Evolutionary conservation across 345 rosid genomes (phyloP), one percentile per base, ranked within the genome.

Genomic region (Gossypium herbaceum): DNA sequence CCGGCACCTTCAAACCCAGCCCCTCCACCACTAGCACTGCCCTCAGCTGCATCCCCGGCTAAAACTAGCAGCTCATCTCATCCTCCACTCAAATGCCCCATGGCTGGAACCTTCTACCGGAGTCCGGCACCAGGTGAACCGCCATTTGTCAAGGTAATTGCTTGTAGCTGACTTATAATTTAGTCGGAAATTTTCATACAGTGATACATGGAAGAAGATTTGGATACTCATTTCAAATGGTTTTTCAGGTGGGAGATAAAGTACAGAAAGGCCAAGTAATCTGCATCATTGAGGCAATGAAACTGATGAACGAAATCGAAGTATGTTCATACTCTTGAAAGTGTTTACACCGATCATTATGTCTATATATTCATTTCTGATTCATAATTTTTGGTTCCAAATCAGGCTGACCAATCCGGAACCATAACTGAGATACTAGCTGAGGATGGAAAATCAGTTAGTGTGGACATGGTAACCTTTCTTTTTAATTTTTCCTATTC

Each of bases 231-330:
- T 16, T 9, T 55, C 59, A 55, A 48, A 47, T 48, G 39, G 41
- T 67, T 48, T 43, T 63, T 39, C 77, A 95, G 99, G 96, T 91
- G 56, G 99, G 99, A 81, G 99, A 95, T 72, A 90, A 89, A 75
- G 99, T 95, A 81, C 93, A 90, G 88, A 95, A 93, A 81, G 99
- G 99, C 61, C 99, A 95, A 79, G 92, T 91, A 41, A 29, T 95
- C 73, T 93, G 99, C 86, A 93, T 95, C 81, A 86, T 91, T 24
- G 99, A 95, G 83, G 99, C 99, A 72, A 95, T 95, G 99, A 95
- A 95, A 81, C 83, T 95, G 73, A 93, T 95, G 99, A 95, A 95
- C 64, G 99, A 95, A 80, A 93, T 95, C 27, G 99, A 95, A 85
- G 99, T 95, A 79, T 13, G 79, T 66, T 45, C 61, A 61, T 29